Evolutionary conservation across 2,329 filamentous ascomycete species (phyloP).

Genomic region (Hypoxylon sp.): DNA sequence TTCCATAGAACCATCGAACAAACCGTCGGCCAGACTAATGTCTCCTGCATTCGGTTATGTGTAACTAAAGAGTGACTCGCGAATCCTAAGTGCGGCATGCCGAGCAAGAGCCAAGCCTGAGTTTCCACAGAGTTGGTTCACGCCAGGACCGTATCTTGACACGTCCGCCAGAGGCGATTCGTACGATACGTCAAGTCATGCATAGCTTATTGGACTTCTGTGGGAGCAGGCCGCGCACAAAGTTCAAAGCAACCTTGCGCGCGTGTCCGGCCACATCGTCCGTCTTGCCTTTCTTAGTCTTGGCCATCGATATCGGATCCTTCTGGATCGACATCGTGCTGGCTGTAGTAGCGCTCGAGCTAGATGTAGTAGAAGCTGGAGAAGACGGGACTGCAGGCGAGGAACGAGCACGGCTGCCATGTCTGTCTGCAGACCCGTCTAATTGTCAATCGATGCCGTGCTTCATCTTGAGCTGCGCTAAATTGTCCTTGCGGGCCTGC

Average conservation of each 20-base stretch:
- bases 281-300: conserved; percentile 43
- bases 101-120: conserved; percentile 28
- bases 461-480: conserved; percentile 97
- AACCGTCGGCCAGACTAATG: conserved; percentile 29
- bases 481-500: conserved; percentile 90
- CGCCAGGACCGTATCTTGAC: conserved; percentile 28
- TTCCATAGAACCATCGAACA: conserved; percentile 25
- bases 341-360: conserved; percentile 39
- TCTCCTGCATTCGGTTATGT: conserved; percentile 29
- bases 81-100: conserved; percentile 25
- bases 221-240: conserved; percentile 45
- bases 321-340: conserved; percentile 41
- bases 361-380: conserved; percentile 51
- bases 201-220: conserved; percentile 46
- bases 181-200: conserved; percentile 42
- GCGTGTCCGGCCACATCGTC: conserved; percentile 44
- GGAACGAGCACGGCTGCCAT: conserved; percentile 53
- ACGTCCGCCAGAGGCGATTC: conserved; percentile 25
- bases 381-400: conserved; percentile 70
- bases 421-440: conserved; percentile 70
- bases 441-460: conserved; percentile 98
- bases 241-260: conserved; percentile 43
- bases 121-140: conserved; percentile 22
- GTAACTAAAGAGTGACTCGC: conserved; percentile 32
- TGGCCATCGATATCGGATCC: conserved; percentile 37